Percentiles rank a stretch among this genome's conserved stretches.
Conservation (phyloP, 2,329 filamentous ascomycete species). For the Cytospora piceae region DNA sequence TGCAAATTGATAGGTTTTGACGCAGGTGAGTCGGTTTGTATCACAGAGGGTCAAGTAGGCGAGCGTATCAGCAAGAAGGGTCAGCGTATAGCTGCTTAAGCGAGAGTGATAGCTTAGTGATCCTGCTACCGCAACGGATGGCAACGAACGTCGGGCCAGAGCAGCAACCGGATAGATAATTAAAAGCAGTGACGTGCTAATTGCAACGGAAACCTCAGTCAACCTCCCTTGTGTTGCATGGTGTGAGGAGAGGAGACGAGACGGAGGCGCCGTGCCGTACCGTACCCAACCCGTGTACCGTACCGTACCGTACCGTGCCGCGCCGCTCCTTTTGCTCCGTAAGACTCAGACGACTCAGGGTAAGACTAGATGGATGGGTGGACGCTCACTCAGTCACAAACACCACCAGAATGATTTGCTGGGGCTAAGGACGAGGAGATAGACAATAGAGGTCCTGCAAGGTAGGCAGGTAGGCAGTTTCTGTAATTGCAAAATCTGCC, state of each 20-base stretch:
- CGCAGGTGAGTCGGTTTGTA: conserved; percentile 29
- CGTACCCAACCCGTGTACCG: not conserved
- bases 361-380: not conserved
- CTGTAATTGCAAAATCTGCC: not conserved
- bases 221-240: not conserved
- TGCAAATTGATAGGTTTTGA: conserved; percentile 30
- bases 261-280: conserved; percentile 9
- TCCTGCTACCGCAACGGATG: conserved; percentile 18
- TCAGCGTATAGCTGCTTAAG: conserved; percentile 32
- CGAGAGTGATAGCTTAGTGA: conserved; percentile 28
- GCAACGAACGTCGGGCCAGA: conserved; percentile 1
- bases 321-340: not conserved
- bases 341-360: not conserved
- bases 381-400: not conserved
- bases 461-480: no score
- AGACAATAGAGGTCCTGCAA: not conserved
- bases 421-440: not conserved
- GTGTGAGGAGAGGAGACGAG: not conserved
- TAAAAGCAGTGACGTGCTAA: not conserved
- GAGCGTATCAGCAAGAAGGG: conserved; percentile 29
- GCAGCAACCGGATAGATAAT: not conserved
- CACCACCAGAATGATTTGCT: not conserved
- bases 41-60: conserved; percentile 28
- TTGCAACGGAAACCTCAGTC: conserved; percentile 1
- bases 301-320: conserved; percentile 6